Evolutionary conservation across 2,329 filamentous ascomycete genomes (phyloP), one percentile per base, ranked within the genome.

Genomic region (Cercospora sp.): DNA sequence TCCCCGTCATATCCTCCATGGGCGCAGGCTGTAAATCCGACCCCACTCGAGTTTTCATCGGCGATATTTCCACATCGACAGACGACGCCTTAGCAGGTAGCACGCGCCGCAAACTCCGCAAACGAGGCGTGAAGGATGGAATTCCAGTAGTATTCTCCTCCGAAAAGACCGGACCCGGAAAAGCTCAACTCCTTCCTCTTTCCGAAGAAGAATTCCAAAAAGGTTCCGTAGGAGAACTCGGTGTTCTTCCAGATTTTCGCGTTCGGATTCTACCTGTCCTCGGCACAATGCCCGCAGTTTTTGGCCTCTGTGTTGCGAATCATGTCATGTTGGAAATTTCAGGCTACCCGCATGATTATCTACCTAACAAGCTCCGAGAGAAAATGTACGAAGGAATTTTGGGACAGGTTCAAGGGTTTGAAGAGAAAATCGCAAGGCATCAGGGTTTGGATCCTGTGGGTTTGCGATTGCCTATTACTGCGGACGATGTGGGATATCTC

Each of bases 261-360:
- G 92, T 97, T 9, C 87, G 95, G n/a, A 99, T 99, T 66, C 81
- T 99, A 8, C 95, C 95, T 0, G 95, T 99, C 0, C 82, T 99
- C 3, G 95, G 95, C 0, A 99, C 95, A 0, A 97, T 99, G 94
- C 95, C 95, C 0, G 94, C 95, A 2, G 90, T 98, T 0, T 99
- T 99, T 78, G 95, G 95, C 8, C 91, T 97, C 65, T 91, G 91
- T 0, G 88, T 92, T 8, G 95, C 95, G 3, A 99, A 98, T 80
- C 93, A 98, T 77, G 89, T 98, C 68, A 94, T 99, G 72, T 86
- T 96, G 65, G 87, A 89, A 67, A 87, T 98, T 58, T 81, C 85
- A 71, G 91, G 89, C 7, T 99, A 99, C 75, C 95, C 95, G 0
- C 87, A 91, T 59, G 93, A 96, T 70, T 96, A 95, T 77, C 82